phyloP scores from a whole-genome alignment of 345 rosid species.

The Aegle marmelos region DNA sequence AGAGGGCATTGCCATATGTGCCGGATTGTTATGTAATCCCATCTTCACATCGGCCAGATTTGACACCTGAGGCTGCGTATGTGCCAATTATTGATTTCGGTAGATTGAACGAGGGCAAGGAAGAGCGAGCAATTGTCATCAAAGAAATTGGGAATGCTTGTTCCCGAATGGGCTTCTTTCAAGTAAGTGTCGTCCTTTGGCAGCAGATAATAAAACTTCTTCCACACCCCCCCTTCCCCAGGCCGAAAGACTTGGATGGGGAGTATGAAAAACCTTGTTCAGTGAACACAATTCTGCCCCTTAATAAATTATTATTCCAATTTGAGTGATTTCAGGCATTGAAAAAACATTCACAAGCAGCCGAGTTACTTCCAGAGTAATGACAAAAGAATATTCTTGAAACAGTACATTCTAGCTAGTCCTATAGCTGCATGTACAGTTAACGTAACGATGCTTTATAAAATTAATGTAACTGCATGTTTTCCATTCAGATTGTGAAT shows the following conservation, averaged over 20 bases:
- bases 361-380: too few relatives aligned
- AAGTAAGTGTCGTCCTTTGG: constrained; percentile 29
- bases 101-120: constrained; percentile 26
- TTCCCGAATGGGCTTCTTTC: constrained; percentile 48
- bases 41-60: constrained; percentile 19
- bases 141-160: constrained; percentile 44
- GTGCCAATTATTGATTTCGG: constrained; percentile 51
- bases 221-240: too few relatives aligned
- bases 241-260: too few relatives aligned
- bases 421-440: background rate
- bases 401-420: too few relatives aligned
- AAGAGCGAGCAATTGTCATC: constrained; percentile 31
- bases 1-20: constrained; percentile 36
- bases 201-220: too few relatives aligned
- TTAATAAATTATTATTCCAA: too few relatives aligned
- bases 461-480: background rate
- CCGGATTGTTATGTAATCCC: constrained; percentile 39
- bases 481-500: constrained; percentile 40
- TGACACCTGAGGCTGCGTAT: constrained; percentile 14
- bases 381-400: too few relatives aligned
- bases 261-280: too few relatives aligned
- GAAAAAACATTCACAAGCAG: too few relatives aligned
- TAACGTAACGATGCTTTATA: background rate
- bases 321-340: too few relatives aligned
- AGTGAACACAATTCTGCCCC: too few relatives aligned